Conservation (phyloP, 2,329 filamentous ascomycete species). For the Endoconidiophora laricicola region DNA sequence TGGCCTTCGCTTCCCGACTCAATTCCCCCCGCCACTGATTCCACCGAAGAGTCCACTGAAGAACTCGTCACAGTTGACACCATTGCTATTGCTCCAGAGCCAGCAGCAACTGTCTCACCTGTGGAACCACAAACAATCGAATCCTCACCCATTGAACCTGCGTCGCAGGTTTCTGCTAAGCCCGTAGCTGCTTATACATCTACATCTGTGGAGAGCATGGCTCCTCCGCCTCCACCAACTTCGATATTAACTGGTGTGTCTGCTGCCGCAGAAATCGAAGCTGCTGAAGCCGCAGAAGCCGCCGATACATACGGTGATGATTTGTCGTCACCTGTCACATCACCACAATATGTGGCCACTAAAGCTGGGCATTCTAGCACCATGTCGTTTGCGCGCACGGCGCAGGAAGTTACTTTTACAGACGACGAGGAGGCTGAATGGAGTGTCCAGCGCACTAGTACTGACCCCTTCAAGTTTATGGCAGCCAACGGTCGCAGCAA, state of each 20-base stretch:
- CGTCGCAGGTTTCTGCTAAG: not conserved
- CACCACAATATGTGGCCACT: conserved; percentile 16
- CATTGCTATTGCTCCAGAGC: not conserved
- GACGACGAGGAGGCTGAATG: conserved; percentile 44
- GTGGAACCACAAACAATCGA: not conserved
- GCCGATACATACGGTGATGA: conserved; percentile 1
- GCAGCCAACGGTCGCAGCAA: conserved; percentile 40
- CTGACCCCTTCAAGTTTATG: conserved; percentile 45
- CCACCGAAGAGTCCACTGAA: not conserved
- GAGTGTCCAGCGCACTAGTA: conserved; percentile 33
- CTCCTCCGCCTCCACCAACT: not conserved
- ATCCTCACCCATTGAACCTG: not conserved
- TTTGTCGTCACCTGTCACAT: conserved; percentile 1
- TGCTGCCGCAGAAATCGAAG: conserved; percentile 1
- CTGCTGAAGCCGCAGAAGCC: not conserved
- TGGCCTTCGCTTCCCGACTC: conserved; percentile 7
- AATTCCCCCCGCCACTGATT: not conserved
- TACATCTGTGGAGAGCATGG: not conserved
- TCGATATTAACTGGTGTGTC: conserved; percentile 6
- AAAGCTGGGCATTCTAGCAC: conserved; percentile 40
- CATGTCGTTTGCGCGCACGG: conserved; percentile 46
- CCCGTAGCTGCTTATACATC: not conserved
- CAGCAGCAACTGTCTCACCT: not conserved
- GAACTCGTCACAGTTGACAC: too few relatives aligned
- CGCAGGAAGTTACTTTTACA: conserved; percentile 42